Evolutionary conservation across 2,329 filamentous ascomycete species (phyloP), one percentile per base, ranked within the genome.

Genomic region (Ceratocystis huliohia): DNA sequence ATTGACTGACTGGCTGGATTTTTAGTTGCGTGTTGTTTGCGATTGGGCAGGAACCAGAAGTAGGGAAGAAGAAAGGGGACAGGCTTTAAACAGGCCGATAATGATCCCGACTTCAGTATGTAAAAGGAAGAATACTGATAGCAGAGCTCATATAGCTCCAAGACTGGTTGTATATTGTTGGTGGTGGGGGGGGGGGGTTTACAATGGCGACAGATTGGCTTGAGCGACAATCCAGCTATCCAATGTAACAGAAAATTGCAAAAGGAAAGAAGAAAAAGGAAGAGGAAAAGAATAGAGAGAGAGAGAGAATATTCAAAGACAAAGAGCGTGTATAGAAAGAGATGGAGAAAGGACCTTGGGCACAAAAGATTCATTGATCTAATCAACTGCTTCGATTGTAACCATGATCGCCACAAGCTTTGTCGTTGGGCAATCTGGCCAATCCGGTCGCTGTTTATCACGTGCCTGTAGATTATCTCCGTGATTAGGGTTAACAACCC

Each of bases 261-360:
- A 45, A 33, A 45, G 17, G 28, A 30, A 62, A 61, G 37, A 46
- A 28, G 22, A 41, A 41, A 41, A 41, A 15, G 4, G 3, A 41
- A 5, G 3, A 4, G 44, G 46, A 45, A 28, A 41, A 46, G 30
- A 45, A 64, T 37, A 46, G 5, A 50, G 57, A 63, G 65, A 45
- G 46, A 50, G 65, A 45, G 46, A 50, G 66, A 65, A 10, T 13
- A 33, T 30, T 25, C 59, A 28, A 22, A 65, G 59, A 67, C 25
- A 20, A 64, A 22, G 22, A 65, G 5, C 33, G 53, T 33, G n/a
- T 20, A n/a, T 5, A 15, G 20, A 61, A 65, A 25, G 67, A 61
- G 41, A 59, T 56, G 33, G 53, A 25, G 10, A 65, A 22, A 50
- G 22, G 46, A n/a, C 22, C 17, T 45, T 28, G 48, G 20, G 6